Evolutionary conservation across 768 basidiomycete species (phyloP).

Genomic region (Strobilomyces confusus): DNA sequence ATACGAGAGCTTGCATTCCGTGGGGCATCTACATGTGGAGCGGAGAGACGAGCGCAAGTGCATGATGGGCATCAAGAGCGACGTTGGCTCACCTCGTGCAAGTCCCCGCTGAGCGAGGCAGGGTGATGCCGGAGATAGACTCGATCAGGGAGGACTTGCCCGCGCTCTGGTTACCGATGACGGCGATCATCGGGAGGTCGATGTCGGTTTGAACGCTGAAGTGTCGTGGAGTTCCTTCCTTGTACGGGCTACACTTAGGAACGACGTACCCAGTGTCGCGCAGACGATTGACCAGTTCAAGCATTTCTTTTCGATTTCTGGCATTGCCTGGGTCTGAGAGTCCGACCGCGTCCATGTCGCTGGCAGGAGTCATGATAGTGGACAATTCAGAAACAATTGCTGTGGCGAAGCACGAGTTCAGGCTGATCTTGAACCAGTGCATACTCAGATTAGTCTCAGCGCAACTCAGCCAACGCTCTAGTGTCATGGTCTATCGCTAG

Average conservation of each 20-base stretch:
- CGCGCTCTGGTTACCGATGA: constrained; percentile 1
- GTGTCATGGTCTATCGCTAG: too few relatives aligned
- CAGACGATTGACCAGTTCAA: constrained; percentile 55
- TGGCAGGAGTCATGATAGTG: not conserved
- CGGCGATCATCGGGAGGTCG: constrained; percentile 2
- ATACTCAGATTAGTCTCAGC: too few relatives aligned
- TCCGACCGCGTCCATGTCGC: constrained; percentile 36
- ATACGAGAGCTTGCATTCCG: constrained; percentile 1
- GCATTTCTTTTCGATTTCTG: constrained; percentile 49
- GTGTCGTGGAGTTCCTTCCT: too few relatives aligned
- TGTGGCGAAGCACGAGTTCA: too few relatives aligned
- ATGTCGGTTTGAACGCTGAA: constrained; percentile 3
- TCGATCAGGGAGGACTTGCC: not conserved
- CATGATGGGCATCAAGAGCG: not conserved
- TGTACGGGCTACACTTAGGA: not conserved
- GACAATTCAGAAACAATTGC: not conserved
- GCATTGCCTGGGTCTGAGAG: constrained; percentile 50
- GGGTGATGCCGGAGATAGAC: constrained; percentile 1
- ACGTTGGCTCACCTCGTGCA: not conserved
- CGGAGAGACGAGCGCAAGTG: too few relatives aligned
- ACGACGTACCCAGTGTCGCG: constrained; percentile 55
- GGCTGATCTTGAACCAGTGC: too few relatives aligned
- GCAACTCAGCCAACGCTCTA: too few relatives aligned
- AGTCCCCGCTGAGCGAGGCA: not conserved
- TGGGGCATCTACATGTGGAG: not conserved